These are phyloP conservation scores for Arthroderma sp. DNA, from an alignment of 2,329 filamentous ascomycete species.

Conservation along the genomic window DNA sequence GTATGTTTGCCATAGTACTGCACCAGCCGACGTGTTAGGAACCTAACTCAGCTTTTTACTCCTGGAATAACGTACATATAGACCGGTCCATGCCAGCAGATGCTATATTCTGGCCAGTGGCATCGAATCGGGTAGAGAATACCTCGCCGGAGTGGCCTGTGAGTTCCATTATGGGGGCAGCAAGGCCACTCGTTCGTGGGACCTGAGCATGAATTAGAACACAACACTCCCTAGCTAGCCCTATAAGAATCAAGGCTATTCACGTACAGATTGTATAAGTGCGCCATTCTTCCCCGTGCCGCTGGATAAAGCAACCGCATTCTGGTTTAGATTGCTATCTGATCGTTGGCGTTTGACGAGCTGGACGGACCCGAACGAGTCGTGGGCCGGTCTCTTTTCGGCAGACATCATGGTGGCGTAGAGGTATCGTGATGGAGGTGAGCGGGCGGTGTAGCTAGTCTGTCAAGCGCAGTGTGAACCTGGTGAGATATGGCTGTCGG, in stretches of 20 bases:
- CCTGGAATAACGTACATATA: conserved; percentile 51
- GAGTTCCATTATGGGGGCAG: conserved; percentile 89
- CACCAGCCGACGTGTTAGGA: background rate
- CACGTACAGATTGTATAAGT: conserved; percentile 55
- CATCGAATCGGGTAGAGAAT: conserved; percentile 81
- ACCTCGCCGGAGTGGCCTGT: conserved; percentile 63
- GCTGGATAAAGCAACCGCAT: conserved; percentile 47
- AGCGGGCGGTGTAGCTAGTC: background rate
- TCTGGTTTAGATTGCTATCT: conserved; percentile 42
- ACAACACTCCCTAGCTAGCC: background rate
- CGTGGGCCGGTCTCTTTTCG: conserved; percentile 83
- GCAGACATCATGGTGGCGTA: conserved; percentile 54
- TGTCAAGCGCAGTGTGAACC: background rate
- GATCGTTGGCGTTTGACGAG: conserved; percentile 84
- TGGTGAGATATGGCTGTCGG: background rate
- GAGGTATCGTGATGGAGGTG: background rate
- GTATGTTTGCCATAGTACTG: conserved; percentile 88
- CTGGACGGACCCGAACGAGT: conserved; percentile 62
- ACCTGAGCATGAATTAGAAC: conserved; percentile 40
- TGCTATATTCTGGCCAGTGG: conserved; percentile 75
- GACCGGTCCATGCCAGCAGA: conserved; percentile 92
- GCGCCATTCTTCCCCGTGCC: conserved; percentile 47
- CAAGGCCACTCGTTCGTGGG: conserved; percentile 66
- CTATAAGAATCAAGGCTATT: background rate
- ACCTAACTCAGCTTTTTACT: background rate